Conservation (phyloP, 768 basidiomycete species). For the Mycena belliarum region DNA sequence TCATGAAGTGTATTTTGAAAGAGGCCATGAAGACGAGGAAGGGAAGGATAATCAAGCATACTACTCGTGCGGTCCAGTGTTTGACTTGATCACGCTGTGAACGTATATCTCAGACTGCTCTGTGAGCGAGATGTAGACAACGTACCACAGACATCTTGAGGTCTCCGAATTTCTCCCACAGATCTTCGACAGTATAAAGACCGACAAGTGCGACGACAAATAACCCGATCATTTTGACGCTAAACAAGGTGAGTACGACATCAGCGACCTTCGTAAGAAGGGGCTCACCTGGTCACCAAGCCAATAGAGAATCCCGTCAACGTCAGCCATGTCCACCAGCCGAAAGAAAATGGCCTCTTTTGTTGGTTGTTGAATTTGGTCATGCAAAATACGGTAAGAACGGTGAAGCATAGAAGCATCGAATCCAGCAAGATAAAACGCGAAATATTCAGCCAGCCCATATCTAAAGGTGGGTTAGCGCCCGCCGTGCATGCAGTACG, state of each 20-base stretch:
- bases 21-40: conserved; percentile 89
- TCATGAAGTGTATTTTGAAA: conserved; percentile 96
- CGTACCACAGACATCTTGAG: conserved; percentile 86
- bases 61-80: conserved; percentile 88
- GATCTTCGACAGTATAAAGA: conserved; percentile 93
- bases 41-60: conserved; percentile 86
- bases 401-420: conserved; percentile 97
- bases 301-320: conserved; percentile 49
- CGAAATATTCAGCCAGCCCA: conserved; percentile 95
- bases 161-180: conserved; percentile 99
- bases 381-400: conserved; percentile 92
- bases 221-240: conserved; percentile 94
- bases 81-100: conserved; percentile 81
- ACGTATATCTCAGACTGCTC: not conserved
- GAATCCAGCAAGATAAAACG: conserved; percentile 97
- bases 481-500: not conserved
- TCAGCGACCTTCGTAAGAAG: not conserved
- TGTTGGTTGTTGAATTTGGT: conserved; percentile 98
- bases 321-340: conserved; percentile 43
- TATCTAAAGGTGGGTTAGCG: conserved; percentile 50
- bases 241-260: conserved; percentile 30
- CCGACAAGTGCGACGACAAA: conserved; percentile 96
- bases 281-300: conserved; percentile 77
- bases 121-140: conserved; percentile 11
- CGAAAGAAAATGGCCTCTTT: conserved; percentile 90